Conservation (phyloP, 2,329 filamentous ascomycete genomes). For the Tolypocladium endophyticum region DNA sequence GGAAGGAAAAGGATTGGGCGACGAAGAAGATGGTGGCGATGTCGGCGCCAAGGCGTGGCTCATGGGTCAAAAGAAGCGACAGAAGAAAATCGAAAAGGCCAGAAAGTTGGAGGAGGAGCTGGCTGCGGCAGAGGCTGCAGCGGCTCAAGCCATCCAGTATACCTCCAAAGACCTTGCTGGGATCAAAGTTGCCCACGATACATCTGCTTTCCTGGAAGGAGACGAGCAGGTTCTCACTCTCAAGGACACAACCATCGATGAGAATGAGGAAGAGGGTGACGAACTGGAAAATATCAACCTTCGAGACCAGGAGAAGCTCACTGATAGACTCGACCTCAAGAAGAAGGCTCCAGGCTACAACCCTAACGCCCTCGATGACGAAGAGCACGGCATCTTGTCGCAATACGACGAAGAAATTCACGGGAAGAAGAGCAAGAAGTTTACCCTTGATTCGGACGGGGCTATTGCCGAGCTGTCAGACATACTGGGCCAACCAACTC, state of each 20-base stretch:
- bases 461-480: conserved; percentile 54
- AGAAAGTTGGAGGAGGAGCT: conserved; percentile 65
- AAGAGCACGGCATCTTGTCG: conserved; percentile 58
- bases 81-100: conserved; percentile 78
- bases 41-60: conserved; percentile 81
- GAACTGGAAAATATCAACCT: conserved; percentile 73
- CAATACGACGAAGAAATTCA: conserved; percentile 96
- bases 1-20: conserved; percentile 75
- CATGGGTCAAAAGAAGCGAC: conserved; percentile 80
- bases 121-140: conserved; percentile 60
- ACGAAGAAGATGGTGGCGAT: conserved; percentile 54
- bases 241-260: conserved; percentile 82
- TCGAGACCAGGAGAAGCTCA: conserved; percentile 59
- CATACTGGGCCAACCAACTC: conserved; percentile 38
- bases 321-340: conserved; percentile 73
- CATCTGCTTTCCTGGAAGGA: conserved; percentile 68
- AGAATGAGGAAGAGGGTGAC: conserved; percentile 78
- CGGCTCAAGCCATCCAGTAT: conserved; percentile 57
- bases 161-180: conserved; percentile 79
- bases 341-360: conserved; percentile 88
- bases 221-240: conserved; percentile 86
- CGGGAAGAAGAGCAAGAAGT: conserved; percentile 79
- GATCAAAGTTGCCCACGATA: conserved; percentile 83
- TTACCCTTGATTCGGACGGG: conserved; percentile 74
- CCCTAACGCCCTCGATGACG: conserved; percentile 60